Conservation (phyloP, 345 rosid genomes). For the Zanthoxylum bungeanum region DNA sequence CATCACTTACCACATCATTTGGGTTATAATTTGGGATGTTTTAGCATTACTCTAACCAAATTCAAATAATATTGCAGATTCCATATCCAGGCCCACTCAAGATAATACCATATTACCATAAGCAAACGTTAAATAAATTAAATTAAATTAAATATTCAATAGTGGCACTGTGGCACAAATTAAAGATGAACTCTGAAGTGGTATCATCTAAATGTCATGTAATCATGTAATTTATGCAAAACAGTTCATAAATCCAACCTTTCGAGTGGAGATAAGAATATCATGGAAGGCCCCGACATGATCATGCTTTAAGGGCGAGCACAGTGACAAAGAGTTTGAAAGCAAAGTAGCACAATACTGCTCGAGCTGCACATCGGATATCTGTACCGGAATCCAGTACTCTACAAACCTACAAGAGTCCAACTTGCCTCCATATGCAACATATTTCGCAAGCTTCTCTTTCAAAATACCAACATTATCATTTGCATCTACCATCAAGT, state of each 20-base stretch:
- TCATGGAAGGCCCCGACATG: conserved; percentile 58
- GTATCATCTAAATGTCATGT: conserved; percentile 5
- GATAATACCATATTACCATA: background rate
- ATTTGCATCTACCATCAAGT: conserved; percentile 19
- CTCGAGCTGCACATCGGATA: conserved; percentile 85
- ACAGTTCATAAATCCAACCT: conserved; percentile 48
- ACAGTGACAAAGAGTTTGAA: conserved; percentile 49
- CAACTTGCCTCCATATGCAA: conserved; percentile 37
- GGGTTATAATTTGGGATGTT: too few species aligned
- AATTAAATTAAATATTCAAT: background rate
- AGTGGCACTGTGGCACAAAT: background rate
- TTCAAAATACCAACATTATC: conserved; percentile 26
- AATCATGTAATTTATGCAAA: conserved; percentile 4
- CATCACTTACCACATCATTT: too few species aligned
- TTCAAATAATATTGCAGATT: background rate
- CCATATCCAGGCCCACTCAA: background rate
- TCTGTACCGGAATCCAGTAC: conserved; percentile 86
- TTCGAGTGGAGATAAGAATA: conserved; percentile 51
- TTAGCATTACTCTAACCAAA: too few species aligned
- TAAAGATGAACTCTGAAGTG: background rate
- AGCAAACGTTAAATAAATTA: conserved; percentile 2
- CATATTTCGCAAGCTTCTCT: conserved; percentile 36
- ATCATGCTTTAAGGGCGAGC: conserved; percentile 53
- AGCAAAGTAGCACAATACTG: conserved; percentile 78
- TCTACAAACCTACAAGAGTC: conserved; percentile 58